Percentiles rank a stretch among this genome's conserved stretches.
phyloP scores from a whole-genome alignment of 768 basidiomycete species.

The Auricularia sp. region DNA sequence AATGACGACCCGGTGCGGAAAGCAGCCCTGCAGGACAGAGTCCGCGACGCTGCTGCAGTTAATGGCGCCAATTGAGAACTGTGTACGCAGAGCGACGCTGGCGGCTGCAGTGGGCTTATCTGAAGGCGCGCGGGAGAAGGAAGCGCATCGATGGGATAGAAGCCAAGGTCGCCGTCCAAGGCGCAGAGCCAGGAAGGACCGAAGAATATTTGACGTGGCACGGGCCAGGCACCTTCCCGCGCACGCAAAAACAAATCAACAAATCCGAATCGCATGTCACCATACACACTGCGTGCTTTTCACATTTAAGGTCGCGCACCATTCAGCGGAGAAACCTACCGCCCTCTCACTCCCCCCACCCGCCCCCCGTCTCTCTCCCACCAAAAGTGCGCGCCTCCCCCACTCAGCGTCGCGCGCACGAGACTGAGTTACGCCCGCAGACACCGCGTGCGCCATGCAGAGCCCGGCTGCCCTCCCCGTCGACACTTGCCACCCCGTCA shows the following conservation, averaged over 20 bases:
- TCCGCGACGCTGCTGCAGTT: not conserved
- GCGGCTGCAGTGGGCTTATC: not conserved
- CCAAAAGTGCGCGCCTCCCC: not conserved
- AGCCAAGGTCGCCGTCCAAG: not conserved
- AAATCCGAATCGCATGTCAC: not conserved
- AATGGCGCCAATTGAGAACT: not conserved
- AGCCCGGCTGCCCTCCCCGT: not conserved
- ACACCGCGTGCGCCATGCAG: not conserved
- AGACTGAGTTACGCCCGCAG: no score
- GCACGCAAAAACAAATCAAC: not conserved
- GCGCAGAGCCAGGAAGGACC: not conserved
- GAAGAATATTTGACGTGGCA: not conserved
- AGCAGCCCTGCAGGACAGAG: not conserved
- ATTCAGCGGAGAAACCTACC: not conserved
- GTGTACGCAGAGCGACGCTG: not conserved
- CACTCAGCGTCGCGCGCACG: no score
- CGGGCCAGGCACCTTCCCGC: not conserved
- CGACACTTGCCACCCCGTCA: not conserved
- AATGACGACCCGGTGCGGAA: not conserved
- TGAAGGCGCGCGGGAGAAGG: not conserved
- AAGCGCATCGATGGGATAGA: not conserved
- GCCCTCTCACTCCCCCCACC: not conserved
- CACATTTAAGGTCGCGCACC: not conserved
- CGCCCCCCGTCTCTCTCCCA: not conserved
- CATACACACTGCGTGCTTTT: not conserved